Base-by-base conservation (phyloP, 2,329 filamentous ascomycete genomes). In the Ampelomyces quisqualis region DNA sequence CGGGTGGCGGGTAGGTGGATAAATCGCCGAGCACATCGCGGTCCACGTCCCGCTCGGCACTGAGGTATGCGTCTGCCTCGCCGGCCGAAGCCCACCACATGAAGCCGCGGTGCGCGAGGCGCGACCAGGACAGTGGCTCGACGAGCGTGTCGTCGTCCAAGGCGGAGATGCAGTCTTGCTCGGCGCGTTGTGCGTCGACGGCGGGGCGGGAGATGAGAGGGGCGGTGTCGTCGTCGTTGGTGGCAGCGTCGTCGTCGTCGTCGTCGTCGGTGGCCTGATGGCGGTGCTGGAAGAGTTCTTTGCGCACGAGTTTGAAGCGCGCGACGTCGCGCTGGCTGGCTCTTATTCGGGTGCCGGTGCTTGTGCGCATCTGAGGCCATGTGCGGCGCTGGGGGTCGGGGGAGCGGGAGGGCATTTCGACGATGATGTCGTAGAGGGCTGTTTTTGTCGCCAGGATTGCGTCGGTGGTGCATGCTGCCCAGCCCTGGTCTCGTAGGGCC, bases 391-490 rank as follows among this genome's bases (percentile, higher is more conserved):
- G 73, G 30, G 81, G 72, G 38, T 79, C 72, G 55, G 84, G 74
- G 5, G 77, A 67, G 1, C 82, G 77, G 1, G 90, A n/a, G n/a
- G 18, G 88, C 60, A 97, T 79, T 38, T 88, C 88, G 45, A 97
- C 84, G 26, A 96, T 78, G 56, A 96, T 77, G 64, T 98, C 93
- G 76, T 90, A 97, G 2, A 98, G 79, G 2, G 86, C 80, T 35
- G 84, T 80, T 71, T 97, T 97, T 68, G 88, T 86, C 32, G 82
- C 83, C 10, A 98, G 77, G 43, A 98, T 93, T 60, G 87, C 91
- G 70, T 98, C 93, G 2, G 91, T 97, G 3, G 91, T 96, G 68
- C 90, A 96, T 9, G 91, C 93, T 44, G 95, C 84, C 90, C 90
- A 98, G 26, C 90, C 87, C 22, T 21, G 76, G 76, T 17, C 70